Evolutionary conservation across 192 early-diverging fungal species (phyloP), one percentile per base, ranked within the genome.

Genomic region (Bifiguratus adelaidae): DNA sequence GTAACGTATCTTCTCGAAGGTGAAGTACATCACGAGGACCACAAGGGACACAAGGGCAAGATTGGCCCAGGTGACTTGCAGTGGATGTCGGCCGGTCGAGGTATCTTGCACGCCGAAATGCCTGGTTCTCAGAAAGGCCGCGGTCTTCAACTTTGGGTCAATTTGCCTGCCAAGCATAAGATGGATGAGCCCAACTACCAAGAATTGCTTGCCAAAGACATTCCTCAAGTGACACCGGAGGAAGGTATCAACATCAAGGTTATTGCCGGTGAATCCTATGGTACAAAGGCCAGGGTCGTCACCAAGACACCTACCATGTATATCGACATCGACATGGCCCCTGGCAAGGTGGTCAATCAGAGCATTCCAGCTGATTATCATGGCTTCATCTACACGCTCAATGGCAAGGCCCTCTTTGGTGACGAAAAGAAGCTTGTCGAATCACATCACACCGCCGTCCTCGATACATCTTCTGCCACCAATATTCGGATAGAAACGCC

Each of bases 251-350:
- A 55, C 12, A 78, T 90, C 64, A 88, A 86, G 49, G 87, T 96
- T 38, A 90, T 92, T 56, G 88, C 90, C 2, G 92, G 92, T n/a
- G 68, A 81, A 42, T 73, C 77, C 11, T 80, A 80, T 49, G 88
- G 75, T 23, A 67, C 78, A 11, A 63, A 74, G 33, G 82, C 81
- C 2, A 66, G 67, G 18, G 83, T 91, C 13, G 59, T 76, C 33
- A 91, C 91, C 2, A 65, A 78, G 27, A 87, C 81, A 1, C 91
- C 89, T 4, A 83, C 88, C 41, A 78, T 76, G 66, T 86, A 83
- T 53, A 63, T 91, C 16, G 85, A 95, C 50, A 65, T 90, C 25
- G 66, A 73, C 37, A 68, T 92, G 63, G 40, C 70, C 38, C 63
- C 67, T 26, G 60, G 66, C 35, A 74, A 72, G 20, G 69, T 63